phyloP scores from a whole-genome alignment of 257 asterid species.

The Petrea volubilis region DNA sequence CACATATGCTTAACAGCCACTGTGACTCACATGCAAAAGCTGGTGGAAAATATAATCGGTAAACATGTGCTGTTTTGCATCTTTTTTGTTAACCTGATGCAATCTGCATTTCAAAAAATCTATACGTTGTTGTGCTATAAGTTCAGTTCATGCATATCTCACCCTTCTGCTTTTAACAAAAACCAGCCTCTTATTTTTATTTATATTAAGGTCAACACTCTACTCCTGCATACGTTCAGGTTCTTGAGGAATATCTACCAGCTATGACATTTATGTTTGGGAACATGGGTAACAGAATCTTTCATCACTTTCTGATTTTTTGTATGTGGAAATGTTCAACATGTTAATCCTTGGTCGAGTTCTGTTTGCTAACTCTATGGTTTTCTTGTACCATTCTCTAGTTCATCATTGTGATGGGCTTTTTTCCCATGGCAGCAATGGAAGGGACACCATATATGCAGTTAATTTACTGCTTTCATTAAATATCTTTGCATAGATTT shows the following conservation, averaged over 20 bases:
- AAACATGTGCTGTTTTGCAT: not conserved
- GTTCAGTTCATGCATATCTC: not conserved
- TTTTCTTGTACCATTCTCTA: not conserved
- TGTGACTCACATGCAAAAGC: not conserved
- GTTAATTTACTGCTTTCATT: not conserved
- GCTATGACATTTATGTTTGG: not conserved
- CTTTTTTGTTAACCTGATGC: not conserved
- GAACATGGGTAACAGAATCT: not conserved
- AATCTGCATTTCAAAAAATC: not conserved
- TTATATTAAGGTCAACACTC: not conserved
- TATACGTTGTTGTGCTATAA: not conserved
- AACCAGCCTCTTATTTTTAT: not conserved
- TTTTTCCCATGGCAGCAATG: not conserved
- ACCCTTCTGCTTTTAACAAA: not conserved
- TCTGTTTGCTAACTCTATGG: conserved; percentile 1
- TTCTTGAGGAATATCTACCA: not conserved
- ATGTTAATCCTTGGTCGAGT: not conserved
- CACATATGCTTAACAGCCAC: too few species aligned
- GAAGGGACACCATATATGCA: not conserved
- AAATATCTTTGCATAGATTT: too few species aligned
- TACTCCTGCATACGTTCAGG: not conserved
- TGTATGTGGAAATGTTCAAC: not conserved
- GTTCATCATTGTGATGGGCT: conserved; percentile 2
- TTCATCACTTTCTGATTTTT: not conserved
- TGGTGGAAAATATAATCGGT: conserved; percentile 9